Evolutionary conservation across 306 rosid genomes (phyloP).

Genomic region (Alnus glutinosa): DNA sequence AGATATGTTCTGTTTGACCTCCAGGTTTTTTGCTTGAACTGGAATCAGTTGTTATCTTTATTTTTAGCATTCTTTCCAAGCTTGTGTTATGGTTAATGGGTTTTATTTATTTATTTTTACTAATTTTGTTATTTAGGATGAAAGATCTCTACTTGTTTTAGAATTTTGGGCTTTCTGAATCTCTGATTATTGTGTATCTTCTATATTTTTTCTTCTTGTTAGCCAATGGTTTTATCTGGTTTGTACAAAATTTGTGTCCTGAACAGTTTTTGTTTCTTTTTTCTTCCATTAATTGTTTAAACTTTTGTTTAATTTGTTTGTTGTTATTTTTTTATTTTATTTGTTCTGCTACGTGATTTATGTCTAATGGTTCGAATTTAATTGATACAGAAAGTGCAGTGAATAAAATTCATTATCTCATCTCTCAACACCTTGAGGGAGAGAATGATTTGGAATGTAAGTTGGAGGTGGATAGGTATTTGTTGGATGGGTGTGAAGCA

Average conservation of each 20-base stretch:
- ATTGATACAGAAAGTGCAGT: too few species aligned
- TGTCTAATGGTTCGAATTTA: conserved; percentile 11
- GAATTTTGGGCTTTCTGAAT: background rate
- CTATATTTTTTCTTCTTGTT: background rate
- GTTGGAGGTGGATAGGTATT: too few species aligned
- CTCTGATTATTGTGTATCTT: background rate
- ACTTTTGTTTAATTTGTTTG: background rate
- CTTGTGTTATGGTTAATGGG: background rate
- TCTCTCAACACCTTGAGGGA: too few species aligned
- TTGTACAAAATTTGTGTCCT: too few species aligned
- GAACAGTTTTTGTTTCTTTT: background rate
- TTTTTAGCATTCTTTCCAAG: background rate
- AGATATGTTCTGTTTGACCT: too few species aligned
- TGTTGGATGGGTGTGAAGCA: too few species aligned
- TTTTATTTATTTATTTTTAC: background rate
- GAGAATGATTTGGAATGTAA: too few species aligned
- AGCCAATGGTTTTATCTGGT: too few species aligned
- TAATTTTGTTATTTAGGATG: background rate
- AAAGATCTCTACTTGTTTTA: background rate
- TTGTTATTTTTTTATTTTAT: background rate
- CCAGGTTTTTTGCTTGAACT: too few species aligned
- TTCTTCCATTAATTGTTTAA: background rate
- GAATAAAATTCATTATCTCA: too few species aligned
- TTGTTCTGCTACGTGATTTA: conserved; percentile 12
- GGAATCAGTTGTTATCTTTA: background rate